Evolutionary conservation across 352 stramenopile genomes (phyloP), one percentile per base, ranked within the genome.

Genomic region (Pythium scleroteichum): DNA sequence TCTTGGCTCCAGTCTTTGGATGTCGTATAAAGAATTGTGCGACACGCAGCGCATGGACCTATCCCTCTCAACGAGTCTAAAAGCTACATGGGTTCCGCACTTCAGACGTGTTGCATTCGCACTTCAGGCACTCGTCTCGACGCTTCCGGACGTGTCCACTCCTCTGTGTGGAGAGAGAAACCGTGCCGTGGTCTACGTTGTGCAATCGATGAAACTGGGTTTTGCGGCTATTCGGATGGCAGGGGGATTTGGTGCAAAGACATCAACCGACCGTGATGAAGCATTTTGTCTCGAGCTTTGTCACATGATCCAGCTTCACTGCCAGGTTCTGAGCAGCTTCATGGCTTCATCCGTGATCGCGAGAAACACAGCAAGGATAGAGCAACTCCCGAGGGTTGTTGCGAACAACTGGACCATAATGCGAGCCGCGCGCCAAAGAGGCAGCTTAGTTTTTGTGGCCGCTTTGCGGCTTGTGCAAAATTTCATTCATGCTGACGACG

Each of bases 331-430:
- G n/a, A 74, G 72, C 24, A 67, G 78, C 2, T 53, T 88, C 39
- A 75, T 76, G 9, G 69, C 53, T 20, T 55, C 78, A 10, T 59
- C 59, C 0, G 22, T n/a, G 7, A 35, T 7, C 13, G 47, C 46
- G 38, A 64, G 41, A 53, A 51, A 0, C 6, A 58, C n/a, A 35
- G 53, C 52, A 27, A 33, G 56, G 9, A 14, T 35, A 6, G 75
- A 85, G 16, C 60, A 64, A 7, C 66, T 88, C 19, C 64, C 75
- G 0, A 41, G 32, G 19, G 57, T 79, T 2, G 47, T 91, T 20
- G 13, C 82, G 6, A 59, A 61, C 7, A 88, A 91, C 51, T 91
- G 82, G 82, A 82, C 50, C 22, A 52, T 75, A 19, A 79, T 91
- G 67, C 71, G 68, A 27, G 65, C 72, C 52, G 79, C 79, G n/a